Percentiles rank a stretch among this genome's conserved stretches.
These are phyloP conservation scores for Agaricales sp. DNA, from an alignment of 1,284 basidiomycete genomes.

Conservation along the genomic window DNA sequence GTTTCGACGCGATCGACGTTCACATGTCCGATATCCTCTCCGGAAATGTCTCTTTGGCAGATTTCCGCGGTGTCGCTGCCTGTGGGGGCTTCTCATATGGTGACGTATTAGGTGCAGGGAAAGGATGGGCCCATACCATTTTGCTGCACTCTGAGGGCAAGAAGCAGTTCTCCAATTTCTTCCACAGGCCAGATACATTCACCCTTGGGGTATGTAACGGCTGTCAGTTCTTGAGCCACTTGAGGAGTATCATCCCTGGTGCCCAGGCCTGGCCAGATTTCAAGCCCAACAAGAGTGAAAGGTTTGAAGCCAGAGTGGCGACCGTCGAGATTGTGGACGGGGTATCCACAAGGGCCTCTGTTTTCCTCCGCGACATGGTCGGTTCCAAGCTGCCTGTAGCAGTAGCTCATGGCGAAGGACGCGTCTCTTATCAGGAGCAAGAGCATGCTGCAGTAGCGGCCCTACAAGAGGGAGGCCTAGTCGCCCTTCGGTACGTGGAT, in stretches of 20 bases:
- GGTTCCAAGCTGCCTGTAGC: slow-evolving; percentile 86
- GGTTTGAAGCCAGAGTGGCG: slow-evolving; percentile 85
- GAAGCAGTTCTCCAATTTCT: slow-evolving; percentile 75
- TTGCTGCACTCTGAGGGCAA: slow-evolving; percentile 72
- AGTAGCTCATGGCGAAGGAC: slow-evolving; percentile 94
- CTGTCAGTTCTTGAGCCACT: slow-evolving; percentile 91
- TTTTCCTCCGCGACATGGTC: slow-evolving; percentile 85
- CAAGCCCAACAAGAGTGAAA: slow-evolving; percentile 81
- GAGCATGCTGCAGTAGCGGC: background rate
- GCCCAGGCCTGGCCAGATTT: slow-evolving; percentile 84
- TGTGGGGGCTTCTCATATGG: slow-evolving; percentile 99
- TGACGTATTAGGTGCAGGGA: slow-evolving; percentile 95
- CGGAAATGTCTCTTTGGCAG: slow-evolving; percentile 50
- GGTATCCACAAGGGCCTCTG: slow-evolving; percentile 46
- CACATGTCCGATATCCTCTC: slow-evolving; percentile 96
- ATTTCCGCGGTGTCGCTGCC: slow-evolving; percentile 85
- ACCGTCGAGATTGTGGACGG: slow-evolving; percentile 70
- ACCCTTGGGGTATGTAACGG: slow-evolving; percentile 96
- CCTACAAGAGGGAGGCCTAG: slow-evolving; percentile 29
- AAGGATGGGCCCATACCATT: slow-evolving; percentile 95
- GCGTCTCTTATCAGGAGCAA: slow-evolving; percentile 53
- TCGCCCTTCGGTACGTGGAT: slow-evolving; percentile 76
- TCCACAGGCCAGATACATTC: slow-evolving; percentile 74
- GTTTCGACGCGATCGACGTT: slow-evolving; percentile 91
- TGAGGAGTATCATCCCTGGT: slow-evolving; percentile 84